These are phyloP conservation scores for Xylaria cubensis DNA, from an alignment of 495 filamentous ascomycete species.

Conservation along the genomic window DNA sequence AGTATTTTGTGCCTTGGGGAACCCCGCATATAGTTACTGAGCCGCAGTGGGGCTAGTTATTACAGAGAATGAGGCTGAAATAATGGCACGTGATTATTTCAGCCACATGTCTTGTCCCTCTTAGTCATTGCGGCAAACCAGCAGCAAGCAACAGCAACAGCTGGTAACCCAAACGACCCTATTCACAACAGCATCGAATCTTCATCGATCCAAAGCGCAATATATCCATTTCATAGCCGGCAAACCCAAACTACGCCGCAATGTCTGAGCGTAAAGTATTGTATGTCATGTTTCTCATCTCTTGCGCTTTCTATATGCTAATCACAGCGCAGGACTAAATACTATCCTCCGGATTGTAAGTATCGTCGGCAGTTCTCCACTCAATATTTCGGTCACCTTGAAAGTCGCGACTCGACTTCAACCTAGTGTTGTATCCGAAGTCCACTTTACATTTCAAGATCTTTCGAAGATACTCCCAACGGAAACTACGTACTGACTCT, in stretches of 20 bases:
- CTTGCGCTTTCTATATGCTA: slow-evolving; percentile 25
- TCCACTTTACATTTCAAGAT: background rate
- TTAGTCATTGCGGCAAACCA: background rate
- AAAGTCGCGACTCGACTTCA: background rate
- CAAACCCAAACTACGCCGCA: slow-evolving; percentile 32
- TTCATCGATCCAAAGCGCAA: background rate
- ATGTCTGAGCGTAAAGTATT: slow-evolving; percentile 97
- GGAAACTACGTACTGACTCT: slow-evolving; percentile 11
- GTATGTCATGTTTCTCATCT: slow-evolving; percentile 31
- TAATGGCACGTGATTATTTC: background rate
- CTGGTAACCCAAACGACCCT: background rate
- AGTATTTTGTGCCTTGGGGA: background rate
- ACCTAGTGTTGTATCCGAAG: background rate
- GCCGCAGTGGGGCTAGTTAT: background rate
- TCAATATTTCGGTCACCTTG: background rate
- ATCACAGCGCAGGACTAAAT: slow-evolving; percentile 53
- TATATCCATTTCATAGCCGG: background rate
- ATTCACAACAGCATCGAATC: background rate
- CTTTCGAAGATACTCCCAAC: background rate
- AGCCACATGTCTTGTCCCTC: slow-evolving; percentile 10
- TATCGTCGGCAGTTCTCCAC: background rate
- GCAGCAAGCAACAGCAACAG: background rate
- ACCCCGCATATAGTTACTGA: background rate
- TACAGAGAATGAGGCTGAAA: slow-evolving; percentile 10
- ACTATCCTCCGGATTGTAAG: slow-evolving; percentile 88